These are phyloP conservation scores for Ilyonectria sp. DNA, from an alignment of 2,329 filamentous ascomycete species.

Conservation along the genomic window DNA sequence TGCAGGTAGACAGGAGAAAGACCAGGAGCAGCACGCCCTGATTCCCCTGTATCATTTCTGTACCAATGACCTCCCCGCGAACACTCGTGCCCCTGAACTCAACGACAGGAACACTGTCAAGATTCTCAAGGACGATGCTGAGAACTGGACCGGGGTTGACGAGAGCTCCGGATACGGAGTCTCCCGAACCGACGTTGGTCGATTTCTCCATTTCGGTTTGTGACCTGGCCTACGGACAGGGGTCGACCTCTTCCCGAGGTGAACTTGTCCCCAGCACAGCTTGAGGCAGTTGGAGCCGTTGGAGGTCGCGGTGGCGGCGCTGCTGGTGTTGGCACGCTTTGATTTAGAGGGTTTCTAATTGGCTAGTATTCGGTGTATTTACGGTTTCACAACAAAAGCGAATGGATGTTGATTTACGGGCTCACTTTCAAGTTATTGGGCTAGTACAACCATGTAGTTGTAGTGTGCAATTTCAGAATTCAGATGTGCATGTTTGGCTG, in stretches of 20 bases:
- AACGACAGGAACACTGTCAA: conserved; percentile 69
- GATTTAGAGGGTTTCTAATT: not conserved
- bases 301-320: conserved; percentile 43
- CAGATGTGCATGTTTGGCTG: not conserved
- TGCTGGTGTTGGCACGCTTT: conserved; percentile 15
- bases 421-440: not conserved
- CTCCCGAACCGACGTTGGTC: conserved; percentile 44
- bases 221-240: conserved; percentile 48
- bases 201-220: conserved; percentile 49
- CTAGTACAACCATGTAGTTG: not conserved
- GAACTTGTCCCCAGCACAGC: conserved; percentile 38
- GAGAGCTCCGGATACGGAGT: conserved; percentile 63
- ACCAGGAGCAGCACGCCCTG: conserved; percentile 37
- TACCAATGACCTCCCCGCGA: conserved; percentile 31
- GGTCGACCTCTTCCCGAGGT: conserved; percentile 46
- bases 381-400: conserved; percentile 14
- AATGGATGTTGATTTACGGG: not conserved
- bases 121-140: conserved; percentile 75
- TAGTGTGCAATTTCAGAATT: not conserved
- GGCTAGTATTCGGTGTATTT: not conserved
- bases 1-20: conserved; percentile 44
- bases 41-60: conserved; percentile 34
- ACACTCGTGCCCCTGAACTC: conserved; percentile 34
- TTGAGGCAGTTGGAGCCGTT: conserved; percentile 40
- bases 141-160: conserved; percentile 71